These are phyloP conservation scores for Metschnikowia kunwiensis DNA, from an alignment of 805 yeast genomes.

Conservation along the genomic window DNA sequence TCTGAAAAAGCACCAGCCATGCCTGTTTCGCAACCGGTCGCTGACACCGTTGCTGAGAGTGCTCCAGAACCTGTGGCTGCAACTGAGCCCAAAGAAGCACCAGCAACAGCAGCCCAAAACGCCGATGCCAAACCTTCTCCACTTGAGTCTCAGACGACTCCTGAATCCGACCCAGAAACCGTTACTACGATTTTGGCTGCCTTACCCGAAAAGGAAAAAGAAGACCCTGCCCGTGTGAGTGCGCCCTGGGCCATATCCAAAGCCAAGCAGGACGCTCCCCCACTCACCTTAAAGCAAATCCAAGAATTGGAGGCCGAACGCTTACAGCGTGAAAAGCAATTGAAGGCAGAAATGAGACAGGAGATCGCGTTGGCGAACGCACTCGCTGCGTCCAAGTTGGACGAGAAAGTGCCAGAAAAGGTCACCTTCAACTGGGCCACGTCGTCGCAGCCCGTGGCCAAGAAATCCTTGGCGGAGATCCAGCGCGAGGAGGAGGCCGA, in stretches of 20 bases:
- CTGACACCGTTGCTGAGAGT: too few relatives aligned
- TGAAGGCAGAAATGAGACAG: conserved; percentile 36
- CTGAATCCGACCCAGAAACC: background rate
- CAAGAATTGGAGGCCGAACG: conserved; percentile 49
- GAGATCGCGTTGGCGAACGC: conserved; percentile 19
- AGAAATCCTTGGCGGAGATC: conserved; percentile 57
- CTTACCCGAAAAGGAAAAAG: background rate
- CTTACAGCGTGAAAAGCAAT: conserved; percentile 36
- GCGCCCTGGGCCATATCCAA: conserved; percentile 55
- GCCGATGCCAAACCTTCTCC: background rate
- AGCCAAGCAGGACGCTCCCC: conserved; percentile 27
- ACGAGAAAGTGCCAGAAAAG: conserved; percentile 25
- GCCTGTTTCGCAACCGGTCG: background rate
- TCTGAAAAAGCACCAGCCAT: background rate
- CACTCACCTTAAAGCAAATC: conserved; percentile 49
- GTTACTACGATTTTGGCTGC: background rate
- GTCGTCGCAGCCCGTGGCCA: conserved; percentile 28
- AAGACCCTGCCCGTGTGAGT: conserved; percentile 16
- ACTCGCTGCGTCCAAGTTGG: conserved; percentile 22
- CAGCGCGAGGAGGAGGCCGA: conserved; percentile 54
- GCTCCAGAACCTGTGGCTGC: background rate
- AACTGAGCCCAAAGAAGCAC: background rate
- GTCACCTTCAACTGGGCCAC: conserved; percentile 44
- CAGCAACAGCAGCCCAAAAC: background rate
- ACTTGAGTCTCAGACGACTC: background rate